These are phyloP conservation scores for Fusarium neocosmosporiellum DNA, from an alignment of 2,329 filamentous ascomycete genomes.

Conservation along the genomic window DNA sequence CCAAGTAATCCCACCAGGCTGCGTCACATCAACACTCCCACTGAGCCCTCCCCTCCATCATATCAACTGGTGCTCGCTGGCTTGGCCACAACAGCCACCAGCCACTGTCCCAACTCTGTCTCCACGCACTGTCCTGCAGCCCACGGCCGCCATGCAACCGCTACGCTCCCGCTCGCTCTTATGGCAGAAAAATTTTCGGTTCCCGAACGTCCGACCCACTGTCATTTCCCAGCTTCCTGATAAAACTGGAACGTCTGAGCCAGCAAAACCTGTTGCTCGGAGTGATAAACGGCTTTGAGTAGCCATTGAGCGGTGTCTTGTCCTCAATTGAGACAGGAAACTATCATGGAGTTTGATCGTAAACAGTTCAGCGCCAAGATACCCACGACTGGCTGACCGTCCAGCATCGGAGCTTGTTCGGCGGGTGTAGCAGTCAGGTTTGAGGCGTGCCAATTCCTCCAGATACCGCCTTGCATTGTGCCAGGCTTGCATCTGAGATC, in stretches of 20 bases:
- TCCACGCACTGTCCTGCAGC: conserved; percentile 31
- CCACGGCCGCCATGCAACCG: background rate
- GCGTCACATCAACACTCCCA: conserved; percentile 29
- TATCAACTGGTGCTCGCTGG: conserved; percentile 7
- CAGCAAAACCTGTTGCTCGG: background rate
- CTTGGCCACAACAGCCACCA: conserved; percentile 15
- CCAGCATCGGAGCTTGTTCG: conserved; percentile 16
- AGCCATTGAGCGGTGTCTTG: background rate
- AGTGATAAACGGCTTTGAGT: background rate
- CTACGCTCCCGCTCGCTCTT: background rate
- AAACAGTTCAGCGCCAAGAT: background rate
- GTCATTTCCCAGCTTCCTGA: conserved; percentile 28
- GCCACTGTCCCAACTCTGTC: background rate
- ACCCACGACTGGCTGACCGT: background rate
- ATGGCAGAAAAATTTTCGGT: conserved; percentile 35
- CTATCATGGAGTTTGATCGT: conserved; percentile 1
- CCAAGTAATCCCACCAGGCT: conserved; percentile 13
- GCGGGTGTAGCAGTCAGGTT: conserved; percentile 5
- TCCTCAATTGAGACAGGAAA: conserved; percentile 1
- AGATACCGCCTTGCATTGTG: conserved; percentile 18
- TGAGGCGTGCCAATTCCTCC: conserved; percentile 15
- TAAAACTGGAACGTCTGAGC: conserved; percentile 2
- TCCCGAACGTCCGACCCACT: conserved; percentile 32
- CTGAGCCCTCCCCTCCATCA: background rate
- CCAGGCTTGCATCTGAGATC: conserved; percentile 27